Evolutionary conservation across 208 protist genomes (phyloP).

Genomic region (Novymonas esmeraldas): DNA sequence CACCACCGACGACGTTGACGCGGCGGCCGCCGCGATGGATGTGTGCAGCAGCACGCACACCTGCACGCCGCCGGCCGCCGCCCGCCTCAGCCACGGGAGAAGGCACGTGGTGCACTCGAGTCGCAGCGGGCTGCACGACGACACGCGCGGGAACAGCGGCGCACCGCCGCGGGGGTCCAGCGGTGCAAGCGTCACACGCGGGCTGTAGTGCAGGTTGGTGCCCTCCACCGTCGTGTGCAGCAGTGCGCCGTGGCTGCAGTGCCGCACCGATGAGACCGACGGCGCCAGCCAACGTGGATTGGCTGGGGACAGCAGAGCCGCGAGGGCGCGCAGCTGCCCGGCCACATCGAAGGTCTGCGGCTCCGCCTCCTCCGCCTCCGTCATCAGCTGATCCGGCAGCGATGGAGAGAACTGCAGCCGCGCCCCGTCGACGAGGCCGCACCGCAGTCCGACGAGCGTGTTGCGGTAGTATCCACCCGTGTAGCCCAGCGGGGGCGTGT

Average conservation of each 20-base stretch:
- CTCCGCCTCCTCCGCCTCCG: conserved; percentile 19
- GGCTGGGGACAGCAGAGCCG: conserved; percentile 16
- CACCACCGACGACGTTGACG: not conserved
- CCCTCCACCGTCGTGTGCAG: conserved; percentile 39
- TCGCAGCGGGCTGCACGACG: conserved; percentile 6
- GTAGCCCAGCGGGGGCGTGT: conserved; percentile 18
- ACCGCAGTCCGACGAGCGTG: conserved; percentile 21
- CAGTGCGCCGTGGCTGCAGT: conserved; percentile 5
- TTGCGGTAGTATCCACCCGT: conserved; percentile 28
- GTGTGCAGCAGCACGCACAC: conserved; percentile 26
- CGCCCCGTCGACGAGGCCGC: not conserved
- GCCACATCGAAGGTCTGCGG: conserved; percentile 17
- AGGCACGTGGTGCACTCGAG: conserved; percentile 17
- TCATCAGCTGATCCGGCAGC: conserved; percentile 3
- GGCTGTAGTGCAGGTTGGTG: conserved; percentile 46
- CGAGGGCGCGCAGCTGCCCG: conserved; percentile 12
- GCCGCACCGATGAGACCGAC: conserved; percentile 23
- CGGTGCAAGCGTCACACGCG: conserved; percentile 32
- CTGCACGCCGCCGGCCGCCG: not conserved
- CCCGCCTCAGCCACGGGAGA: conserved; percentile 19
- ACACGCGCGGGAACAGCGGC: conserved; percentile 11
- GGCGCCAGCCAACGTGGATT: conserved; percentile 31
- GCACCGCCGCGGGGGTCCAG: not conserved
- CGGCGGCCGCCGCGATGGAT: conserved; percentile 15
- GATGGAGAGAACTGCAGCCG: conserved; percentile 9